Conservation (phyloP, 306 rosid species). For the Vigna trinervia region DNA sequence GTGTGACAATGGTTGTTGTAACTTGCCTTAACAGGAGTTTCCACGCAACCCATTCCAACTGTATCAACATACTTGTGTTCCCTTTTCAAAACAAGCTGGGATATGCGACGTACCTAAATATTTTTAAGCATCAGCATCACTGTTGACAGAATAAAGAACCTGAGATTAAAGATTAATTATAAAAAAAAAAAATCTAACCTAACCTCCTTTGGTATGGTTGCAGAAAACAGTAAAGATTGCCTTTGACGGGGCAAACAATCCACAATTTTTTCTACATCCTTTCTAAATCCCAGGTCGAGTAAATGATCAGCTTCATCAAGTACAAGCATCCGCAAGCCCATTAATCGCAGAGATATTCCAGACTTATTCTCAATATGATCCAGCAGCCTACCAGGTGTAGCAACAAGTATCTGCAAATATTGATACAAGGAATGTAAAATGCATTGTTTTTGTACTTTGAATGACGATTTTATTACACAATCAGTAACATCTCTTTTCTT, state of each 20-base stretch:
- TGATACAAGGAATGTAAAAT: conserved; percentile 13
- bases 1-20: conserved; percentile 20
- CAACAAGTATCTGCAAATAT: conserved; percentile 81
- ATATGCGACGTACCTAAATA: conserved; percentile 82
- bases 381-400: conserved; percentile 95
- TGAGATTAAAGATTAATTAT: conserved; percentile 4
- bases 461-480: conserved; percentile 22
- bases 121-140: conserved; percentile 33
- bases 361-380: conserved; percentile 91
- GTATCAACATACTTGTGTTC: conserved; percentile 87
- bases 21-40: conserved; percentile 81
- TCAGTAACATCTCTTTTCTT: conserved; percentile 4
- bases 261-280: conserved; percentile 86
- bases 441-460: conserved; percentile 15
- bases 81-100: conserved; percentile 92
- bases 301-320: conserved; percentile 96
- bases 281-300: conserved; percentile 90
- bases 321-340: conserved; percentile 89
- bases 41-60: conserved; percentile 81
- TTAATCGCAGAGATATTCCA: conserved; percentile 78
- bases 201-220: conserved; percentile 97
- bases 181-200: conserved; percentile 39
- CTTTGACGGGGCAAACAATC: conserved; percentile 94
- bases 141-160: conserved; percentile 39
- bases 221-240: conserved; percentile 85